Conservation (phyloP, 306 rosid species). For the Lathyrus tuberosus region DNA sequence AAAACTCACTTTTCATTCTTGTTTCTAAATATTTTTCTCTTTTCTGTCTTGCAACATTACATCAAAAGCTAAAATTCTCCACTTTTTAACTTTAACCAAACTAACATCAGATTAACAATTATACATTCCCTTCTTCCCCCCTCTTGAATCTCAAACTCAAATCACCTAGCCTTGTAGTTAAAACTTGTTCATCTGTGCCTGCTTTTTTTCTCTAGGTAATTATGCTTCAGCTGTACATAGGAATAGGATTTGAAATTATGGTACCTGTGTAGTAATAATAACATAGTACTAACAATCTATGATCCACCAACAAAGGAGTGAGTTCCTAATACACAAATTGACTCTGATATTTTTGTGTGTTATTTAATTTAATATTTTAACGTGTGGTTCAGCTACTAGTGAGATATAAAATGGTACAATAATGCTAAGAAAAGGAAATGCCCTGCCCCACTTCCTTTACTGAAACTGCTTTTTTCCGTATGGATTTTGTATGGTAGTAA, state of each 20-base stretch:
- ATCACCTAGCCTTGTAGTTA: conserved; percentile 45
- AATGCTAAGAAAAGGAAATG: conserved; percentile 47
- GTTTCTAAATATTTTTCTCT: conserved; percentile 47
- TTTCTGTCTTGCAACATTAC: conserved; percentile 41
- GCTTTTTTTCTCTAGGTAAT: conserved; percentile 23
- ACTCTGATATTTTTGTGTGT: conserved; percentile 31
- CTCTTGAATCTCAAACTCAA: conserved; percentile 26
- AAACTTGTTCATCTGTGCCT: conserved; percentile 34
- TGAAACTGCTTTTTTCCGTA: conserved; percentile 64
- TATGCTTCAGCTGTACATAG: conserved; percentile 63
- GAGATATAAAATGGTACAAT: conserved; percentile 62
- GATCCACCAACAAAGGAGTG: conserved; percentile 1
- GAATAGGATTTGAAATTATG: conserved; percentile 29
- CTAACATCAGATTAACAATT: conserved; percentile 42
- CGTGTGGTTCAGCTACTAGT: conserved; percentile 78
- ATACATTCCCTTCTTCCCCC: conserved; percentile 14
- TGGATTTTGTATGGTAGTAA: conserved; percentile 89
- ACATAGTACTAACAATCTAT: conserved; percentile 45
- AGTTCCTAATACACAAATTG: conserved; percentile 19
- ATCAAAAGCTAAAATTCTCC: conserved; percentile 27
- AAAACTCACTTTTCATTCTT: conserved; percentile 42
- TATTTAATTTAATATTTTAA: conserved; percentile 43
- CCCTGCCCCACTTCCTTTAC: conserved; percentile 69
- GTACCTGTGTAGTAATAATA: conserved; percentile 34
- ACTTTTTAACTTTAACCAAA: conserved; percentile 31